Base-by-base conservation (phyloP, 176 grass and related monocot genomes). In the Bonia amplexicaulis region DNA sequence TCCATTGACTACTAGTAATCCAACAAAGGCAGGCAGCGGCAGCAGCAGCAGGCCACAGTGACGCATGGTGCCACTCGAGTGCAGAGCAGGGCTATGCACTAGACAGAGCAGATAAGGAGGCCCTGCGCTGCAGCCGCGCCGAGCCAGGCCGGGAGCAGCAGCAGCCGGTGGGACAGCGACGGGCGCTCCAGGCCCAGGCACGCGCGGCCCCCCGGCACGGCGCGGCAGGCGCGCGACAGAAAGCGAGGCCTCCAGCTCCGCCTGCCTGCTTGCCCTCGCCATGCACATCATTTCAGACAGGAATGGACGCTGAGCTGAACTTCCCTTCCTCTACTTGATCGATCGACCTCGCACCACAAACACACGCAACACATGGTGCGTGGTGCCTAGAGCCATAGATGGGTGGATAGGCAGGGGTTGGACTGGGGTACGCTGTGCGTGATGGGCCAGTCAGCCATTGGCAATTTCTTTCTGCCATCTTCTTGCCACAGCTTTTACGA, bases 41-140 rank as follows among this genome's bases (percentile, higher is more conserved):
- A 23, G 52, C 53, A 13, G 66, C 53, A 7, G 37, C 52, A 41
- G 46, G 37, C 41, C 41, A 45, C 29, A 73, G n/a, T 16, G 67
- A 23, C n/a, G 15, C 46, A 9, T 61, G 0, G 19, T 16, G 47
- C 10, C 63, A 62, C 35, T 13, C 51, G 45, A 33, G 58, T 9
- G 77, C 69, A 9, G 20, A 27, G 59, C 82, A 31, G 35, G 68
- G 12, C 76, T 27, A 54, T 6, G 49, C 40, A 33, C 55, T 48
- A 62, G 85, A 57, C 87, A 85, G 40, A 62, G 82, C 27, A 69
- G 69, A 76, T 75, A 85, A 81, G 87, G 55, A 37, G 54, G 53
- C 6, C 52, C 52, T 55, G 16, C 23, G 19, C 20, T 23, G 39
- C 19, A n/a, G 19, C 45, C 10, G 17, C 19, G 26, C 25, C 7